phyloP scores from a whole-genome alignment of 768 basidiomycete genomes.

The Mycena galericulata region DNA sequence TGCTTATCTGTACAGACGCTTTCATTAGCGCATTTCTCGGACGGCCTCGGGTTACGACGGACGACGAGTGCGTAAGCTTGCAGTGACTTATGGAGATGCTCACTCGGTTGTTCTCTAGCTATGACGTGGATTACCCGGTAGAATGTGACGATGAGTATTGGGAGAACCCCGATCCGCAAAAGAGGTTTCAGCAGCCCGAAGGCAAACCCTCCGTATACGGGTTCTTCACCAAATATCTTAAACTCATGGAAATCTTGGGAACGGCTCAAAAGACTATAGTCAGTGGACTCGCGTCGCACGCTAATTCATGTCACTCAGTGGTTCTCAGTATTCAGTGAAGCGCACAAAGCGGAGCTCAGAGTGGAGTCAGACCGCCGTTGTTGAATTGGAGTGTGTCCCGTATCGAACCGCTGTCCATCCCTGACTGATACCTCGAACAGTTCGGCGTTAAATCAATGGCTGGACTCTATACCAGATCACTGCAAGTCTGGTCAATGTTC shows the following conservation, averaged over 20 bases:
- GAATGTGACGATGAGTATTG: slow-evolving; percentile 75
- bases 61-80: slow-evolving; percentile 60
- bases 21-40: slow-evolving; percentile 57
- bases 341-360: slow-evolving; percentile 31
- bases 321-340: slow-evolving; percentile 19
- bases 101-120: slow-evolving; percentile 47
- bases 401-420: neutral
- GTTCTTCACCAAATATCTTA: slow-evolving; percentile 55
- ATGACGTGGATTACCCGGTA: slow-evolving; percentile 66
- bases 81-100: neutral
- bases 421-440: slow-evolving; percentile 39
- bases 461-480: slow-evolving; percentile 60
- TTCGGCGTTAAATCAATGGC: slow-evolving; percentile 63
- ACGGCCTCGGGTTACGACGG: slow-evolving; percentile 66
- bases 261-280: slow-evolving; percentile 66
- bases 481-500: slow-evolving; percentile 36
- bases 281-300: slow-evolving; percentile 29
- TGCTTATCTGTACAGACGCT: slow-evolving; percentile 20
- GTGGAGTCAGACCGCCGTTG: slow-evolving; percentile 57
- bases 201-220: slow-evolving; percentile 56
- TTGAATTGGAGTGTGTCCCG: slow-evolving; percentile 54
- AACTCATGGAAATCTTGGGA: slow-evolving; percentile 61
- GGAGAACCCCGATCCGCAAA: slow-evolving; percentile 54
- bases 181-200: slow-evolving; percentile 62
- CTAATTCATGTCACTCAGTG: neutral